Base-by-base conservation (phyloP, 1,139 yeast species). In the Hyphopichia fennica region DNA sequence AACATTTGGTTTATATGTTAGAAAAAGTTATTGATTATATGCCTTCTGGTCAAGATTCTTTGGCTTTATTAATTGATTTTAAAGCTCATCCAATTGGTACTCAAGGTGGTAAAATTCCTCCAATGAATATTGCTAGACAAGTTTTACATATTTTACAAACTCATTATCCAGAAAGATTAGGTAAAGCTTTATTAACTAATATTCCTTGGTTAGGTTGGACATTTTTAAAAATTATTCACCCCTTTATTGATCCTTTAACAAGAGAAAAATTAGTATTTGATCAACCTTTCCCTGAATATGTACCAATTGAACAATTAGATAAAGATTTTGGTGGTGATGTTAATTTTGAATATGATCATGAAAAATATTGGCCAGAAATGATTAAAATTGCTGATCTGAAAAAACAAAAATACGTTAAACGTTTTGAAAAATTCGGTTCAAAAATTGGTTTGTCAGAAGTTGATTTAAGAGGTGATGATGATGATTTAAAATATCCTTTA, bases 91-190 rank as follows among this genome's bases (percentile, higher is more conserved):
- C 77, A 8, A 72, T 67, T 14, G 69, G 85, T 45, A 66, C 81
- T 59, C 66, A 76, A 64, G 62, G 82, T 65, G 56, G 78, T 37
- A 89, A 87, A 62, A 78, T 89, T 39, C 99, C 99, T 3, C 90
- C 96, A 1, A 73, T 93, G 30, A 78, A 86, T 32, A 84, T 79
- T 17, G 89, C 90, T 19, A 81, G 85, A 62, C 86, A 84, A 53
- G 89, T 85, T 15, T 67, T 86, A 50, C 83, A 82, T 57, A 84
- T 85, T 51, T 69, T 86, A 51, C 95, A 79, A 55, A 66, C 76
- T 14, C 79, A 72, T 54, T 73, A 72, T 51, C 78, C 78, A 5
- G 78, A 74, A 48, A 60, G 79, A 49, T 63, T 74, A 46, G 79
- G 79, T 31, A 63, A 69, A 38, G 79, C 77, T 1, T 60, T 73